Evolutionary conservation across 1,284 basidiomycete genomes (phyloP).

Genomic region (Ustilago vetiveriae): DNA sequence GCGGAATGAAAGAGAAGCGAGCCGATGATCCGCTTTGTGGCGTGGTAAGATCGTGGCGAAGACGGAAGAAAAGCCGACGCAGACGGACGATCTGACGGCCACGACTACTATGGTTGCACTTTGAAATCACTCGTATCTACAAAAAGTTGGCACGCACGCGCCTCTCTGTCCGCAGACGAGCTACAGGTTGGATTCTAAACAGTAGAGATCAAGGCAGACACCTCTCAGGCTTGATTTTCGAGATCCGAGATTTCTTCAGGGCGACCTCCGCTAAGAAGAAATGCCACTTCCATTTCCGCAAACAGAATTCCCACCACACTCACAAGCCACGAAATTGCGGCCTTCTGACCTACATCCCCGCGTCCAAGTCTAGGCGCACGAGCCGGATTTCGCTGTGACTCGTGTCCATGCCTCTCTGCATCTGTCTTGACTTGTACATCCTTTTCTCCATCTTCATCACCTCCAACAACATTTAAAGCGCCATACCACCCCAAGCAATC

Average conservation of each 20-base stretch:
- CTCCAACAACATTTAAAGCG: too few species aligned
- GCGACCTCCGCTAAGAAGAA: too few species aligned
- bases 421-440: background rate
- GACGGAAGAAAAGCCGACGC: background rate
- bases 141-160: too few species aligned
- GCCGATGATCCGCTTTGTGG: too few species aligned
- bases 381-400: slow-evolving; percentile 13
- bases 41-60: slow-evolving; percentile 6
- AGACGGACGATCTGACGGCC: background rate
- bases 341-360: background rate
- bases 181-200: background rate
- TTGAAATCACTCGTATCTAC: too few species aligned
- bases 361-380: slow-evolving; percentile 8
- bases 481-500: too few species aligned
- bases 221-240: slow-evolving; percentile 1
- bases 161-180: too few species aligned
- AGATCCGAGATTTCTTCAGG: slow-evolving; percentile 18
- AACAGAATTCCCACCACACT: slow-evolving; percentile 4
- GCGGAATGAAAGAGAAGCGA: too few species aligned
- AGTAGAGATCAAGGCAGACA: background rate
- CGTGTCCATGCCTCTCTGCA: background rate
- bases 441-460: too few species aligned
- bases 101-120: too few species aligned
- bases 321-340: background rate
- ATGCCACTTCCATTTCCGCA: too few species aligned